Conservation (phyloP, 345 rosid genomes). For the Garcia nutans region DNA sequence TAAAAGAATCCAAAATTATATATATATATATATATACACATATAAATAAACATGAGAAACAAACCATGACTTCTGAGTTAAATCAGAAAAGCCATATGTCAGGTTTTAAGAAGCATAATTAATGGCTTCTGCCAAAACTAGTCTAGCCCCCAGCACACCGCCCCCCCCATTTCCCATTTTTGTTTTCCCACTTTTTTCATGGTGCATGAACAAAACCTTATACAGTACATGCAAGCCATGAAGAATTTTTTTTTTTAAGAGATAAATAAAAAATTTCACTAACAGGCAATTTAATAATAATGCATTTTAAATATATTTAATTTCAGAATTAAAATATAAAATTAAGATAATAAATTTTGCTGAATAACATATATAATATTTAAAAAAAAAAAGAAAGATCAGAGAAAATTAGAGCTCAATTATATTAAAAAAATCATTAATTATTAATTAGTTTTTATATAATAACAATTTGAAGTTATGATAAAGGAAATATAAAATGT, state of each 20-base stretch:
- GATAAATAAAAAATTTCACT: background rate
- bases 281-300: too few species aligned
- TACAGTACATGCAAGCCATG: constrained; percentile 6
- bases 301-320: too few species aligned
- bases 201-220: constrained; percentile 9
- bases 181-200: constrained; percentile 6
- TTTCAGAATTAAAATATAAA: too few species aligned
- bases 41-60: constrained; percentile 4
- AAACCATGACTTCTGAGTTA: background rate
- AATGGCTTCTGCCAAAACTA: background rate
- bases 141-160: constrained; percentile 6
- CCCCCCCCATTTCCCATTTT: background rate
- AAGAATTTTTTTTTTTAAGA: background rate
- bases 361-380: too few species aligned
- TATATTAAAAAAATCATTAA: too few species aligned
- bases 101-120: constrained; percentile 20
- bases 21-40: background rate
- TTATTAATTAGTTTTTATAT: background rate
- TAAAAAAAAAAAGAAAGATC: too few species aligned
- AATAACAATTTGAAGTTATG: background rate
- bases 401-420: too few species aligned
- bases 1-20: too few species aligned
- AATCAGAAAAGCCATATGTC: constrained; percentile 6
- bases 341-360: too few species aligned
- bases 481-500: background rate